Evolutionary conservation across 768 basidiomycete species (phyloP), one percentile per base, ranked within the genome.

Genomic region (Guyanaporus albipodus): DNA sequence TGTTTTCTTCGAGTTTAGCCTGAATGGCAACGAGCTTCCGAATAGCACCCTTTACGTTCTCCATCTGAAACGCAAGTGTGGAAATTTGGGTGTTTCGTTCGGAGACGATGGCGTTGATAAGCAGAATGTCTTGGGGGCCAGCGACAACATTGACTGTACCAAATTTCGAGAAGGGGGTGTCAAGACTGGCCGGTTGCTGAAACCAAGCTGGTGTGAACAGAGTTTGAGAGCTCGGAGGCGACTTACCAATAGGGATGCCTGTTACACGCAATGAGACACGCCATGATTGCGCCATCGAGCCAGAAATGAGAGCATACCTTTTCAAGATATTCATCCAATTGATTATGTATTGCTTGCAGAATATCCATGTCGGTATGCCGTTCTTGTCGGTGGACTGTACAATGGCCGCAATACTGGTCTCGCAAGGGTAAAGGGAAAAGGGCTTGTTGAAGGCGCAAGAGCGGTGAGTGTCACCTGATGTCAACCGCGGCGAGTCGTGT

Each of bases 271-370:
- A 60, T 67, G 63, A 65, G 65, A 62, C 53, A 65, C 39, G n/a
- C n/a, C n/a, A n/a, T n/a, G 58, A 65, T 65, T 56, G 63, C 65
- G 66, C 66, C 49, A 65, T 65, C 54, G 51, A 5, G 11, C n/a
- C 28, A 38, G 28, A 46, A 42, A 47, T 28, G 44, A 37, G 6
- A 35, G 21, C 52, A 42, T 32, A 64, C 63, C 60, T 60, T 45
- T 28, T 40, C 39, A 37, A 61, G 48, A 52, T 31, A 51, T 6
- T 48, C 53, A 15, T 67, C 54, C 38, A 64, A 35, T 6, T 54
- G 54, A 31, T 22, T 28, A 21, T 59, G 41, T 37, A 60, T 50
- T 14, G 26, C 18, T 4, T 46, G 50, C 12, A 62, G 42, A 18
- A 36, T 39, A 7, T 62, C 46, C 60, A 59, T 59, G 22, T 7